These are phyloP conservation scores for Achaetomiella virescens DNA, from an alignment of 495 filamentous ascomycete genomes.

Conservation along the genomic window DNA sequence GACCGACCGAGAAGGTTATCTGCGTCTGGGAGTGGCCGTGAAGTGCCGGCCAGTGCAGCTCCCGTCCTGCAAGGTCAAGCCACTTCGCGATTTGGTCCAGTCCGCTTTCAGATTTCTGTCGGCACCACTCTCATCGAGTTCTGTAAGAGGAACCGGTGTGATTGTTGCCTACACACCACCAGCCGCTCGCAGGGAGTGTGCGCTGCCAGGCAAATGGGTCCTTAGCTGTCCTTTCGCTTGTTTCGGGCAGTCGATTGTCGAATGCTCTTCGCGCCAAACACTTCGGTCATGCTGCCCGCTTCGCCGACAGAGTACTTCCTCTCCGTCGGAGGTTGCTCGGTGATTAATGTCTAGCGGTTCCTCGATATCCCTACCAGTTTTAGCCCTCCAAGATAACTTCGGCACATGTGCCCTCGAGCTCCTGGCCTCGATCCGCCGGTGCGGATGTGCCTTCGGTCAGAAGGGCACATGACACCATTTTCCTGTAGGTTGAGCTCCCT, in stretches of 20 bases:
- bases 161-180: neutral
- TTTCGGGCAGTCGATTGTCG: neutral
- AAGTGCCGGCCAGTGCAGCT: neutral
- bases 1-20: neutral
- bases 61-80: neutral
- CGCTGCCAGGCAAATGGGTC: neutral
- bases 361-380: too few species aligned
- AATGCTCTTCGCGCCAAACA: too few species aligned
- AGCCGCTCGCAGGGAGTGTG: neutral
- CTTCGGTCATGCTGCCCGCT: neutral
- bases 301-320: neutral
- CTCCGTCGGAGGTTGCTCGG: too few species aligned
- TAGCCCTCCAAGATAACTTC: neutral
- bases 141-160: slow-evolving; percentile 5
- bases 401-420: neutral
- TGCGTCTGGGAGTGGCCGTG: neutral
- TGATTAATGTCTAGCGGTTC: too few species aligned
- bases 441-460: neutral
- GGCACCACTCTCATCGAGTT: slow-evolving; percentile 2
- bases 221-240: neutral
- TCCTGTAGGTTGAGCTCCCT: neutral
- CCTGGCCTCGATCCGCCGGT: neutral
- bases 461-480: neutral
- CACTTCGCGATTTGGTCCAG: slow-evolving; percentile 3
- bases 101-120: neutral